Percentiles rank a stretch among this genome's conserved stretches.
Conservation (phyloP, 176 grass and related monocot species). For the Juncus effusus region DNA sequence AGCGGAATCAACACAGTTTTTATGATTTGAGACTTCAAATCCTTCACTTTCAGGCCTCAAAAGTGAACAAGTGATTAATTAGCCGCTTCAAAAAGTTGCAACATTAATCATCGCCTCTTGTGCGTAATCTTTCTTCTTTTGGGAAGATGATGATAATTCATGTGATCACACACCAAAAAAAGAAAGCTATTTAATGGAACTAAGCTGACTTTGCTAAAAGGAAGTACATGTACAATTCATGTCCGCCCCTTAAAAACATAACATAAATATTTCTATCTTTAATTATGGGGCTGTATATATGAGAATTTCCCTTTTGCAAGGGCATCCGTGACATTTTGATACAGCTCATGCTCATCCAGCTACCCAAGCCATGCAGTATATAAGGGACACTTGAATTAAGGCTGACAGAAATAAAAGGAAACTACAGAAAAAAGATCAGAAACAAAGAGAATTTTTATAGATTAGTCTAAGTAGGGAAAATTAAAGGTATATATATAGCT, state of each 20-base stretch:
- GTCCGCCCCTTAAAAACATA: background rate
- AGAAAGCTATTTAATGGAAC: slow-evolving; percentile 21
- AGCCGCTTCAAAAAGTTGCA: slow-evolving; percentile 1
- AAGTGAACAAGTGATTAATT: background rate
- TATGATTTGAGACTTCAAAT: too few species aligned
- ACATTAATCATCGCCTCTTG: slow-evolving; percentile 23
- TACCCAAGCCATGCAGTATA: background rate
- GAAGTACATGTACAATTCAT: slow-evolving; percentile 12
- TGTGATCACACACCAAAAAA: slow-evolving; percentile 30
- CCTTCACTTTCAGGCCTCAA: too few species aligned
- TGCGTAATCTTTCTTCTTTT: slow-evolving; percentile 15
- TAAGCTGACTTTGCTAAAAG: slow-evolving; percentile 28
- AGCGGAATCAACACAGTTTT: background rate
- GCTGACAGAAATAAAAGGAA: slow-evolving; percentile 6
- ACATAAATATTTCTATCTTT: slow-evolving; percentile 5
- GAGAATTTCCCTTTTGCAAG: too few species aligned
- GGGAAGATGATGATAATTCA: slow-evolving; percentile 26
- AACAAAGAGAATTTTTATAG: background rate
- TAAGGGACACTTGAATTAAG: background rate
- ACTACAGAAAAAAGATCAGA: background rate
- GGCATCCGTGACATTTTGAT: background rate
- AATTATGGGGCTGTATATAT: too few species aligned
- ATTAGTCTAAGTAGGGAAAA: background rate
- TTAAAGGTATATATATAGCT: too few species aligned
- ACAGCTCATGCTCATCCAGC: background rate